Conservation (phyloP, 2,329 filamentous ascomycete genomes). For the Colletotrichum filicis region DNA sequence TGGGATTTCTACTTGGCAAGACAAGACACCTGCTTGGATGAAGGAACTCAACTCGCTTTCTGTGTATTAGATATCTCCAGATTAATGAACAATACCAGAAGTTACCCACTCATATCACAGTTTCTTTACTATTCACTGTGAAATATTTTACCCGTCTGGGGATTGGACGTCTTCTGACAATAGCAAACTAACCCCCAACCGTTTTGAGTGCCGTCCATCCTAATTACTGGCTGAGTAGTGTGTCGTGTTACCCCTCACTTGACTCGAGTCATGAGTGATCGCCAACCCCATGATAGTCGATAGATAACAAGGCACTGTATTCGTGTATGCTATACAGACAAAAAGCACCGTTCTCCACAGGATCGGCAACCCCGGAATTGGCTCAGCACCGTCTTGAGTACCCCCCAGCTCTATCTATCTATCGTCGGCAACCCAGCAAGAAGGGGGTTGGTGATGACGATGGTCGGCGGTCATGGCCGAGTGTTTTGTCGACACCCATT, state of each 20-base stretch:
- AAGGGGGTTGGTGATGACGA: neutral
- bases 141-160: neutral
- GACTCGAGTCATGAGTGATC: neutral
- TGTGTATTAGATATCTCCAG: slow-evolving; percentile 68
- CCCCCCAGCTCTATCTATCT: neutral
- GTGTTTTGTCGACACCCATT: neutral
- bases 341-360: neutral
- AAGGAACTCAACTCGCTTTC: slow-evolving; percentile 69
- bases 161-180: neutral
- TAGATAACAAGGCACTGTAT: neutral
- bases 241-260: slow-evolving; percentile 4
- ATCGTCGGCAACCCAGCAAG: neutral
- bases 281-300: neutral
- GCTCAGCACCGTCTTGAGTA: neutral
- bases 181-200: neutral
- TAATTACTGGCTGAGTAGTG: neutral
- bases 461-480: neutral
- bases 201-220: neutral
- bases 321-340: neutral
- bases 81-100: slow-evolving; percentile 69
- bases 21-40: slow-evolving; percentile 38
- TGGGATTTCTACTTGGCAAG: neutral
- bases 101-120: slow-evolving; percentile 68
- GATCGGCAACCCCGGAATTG: neutral
- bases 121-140: neutral